Evolutionary conservation across 2,329 filamentous ascomycete species (phyloP).

Genomic region (Didymella exigua): DNA sequence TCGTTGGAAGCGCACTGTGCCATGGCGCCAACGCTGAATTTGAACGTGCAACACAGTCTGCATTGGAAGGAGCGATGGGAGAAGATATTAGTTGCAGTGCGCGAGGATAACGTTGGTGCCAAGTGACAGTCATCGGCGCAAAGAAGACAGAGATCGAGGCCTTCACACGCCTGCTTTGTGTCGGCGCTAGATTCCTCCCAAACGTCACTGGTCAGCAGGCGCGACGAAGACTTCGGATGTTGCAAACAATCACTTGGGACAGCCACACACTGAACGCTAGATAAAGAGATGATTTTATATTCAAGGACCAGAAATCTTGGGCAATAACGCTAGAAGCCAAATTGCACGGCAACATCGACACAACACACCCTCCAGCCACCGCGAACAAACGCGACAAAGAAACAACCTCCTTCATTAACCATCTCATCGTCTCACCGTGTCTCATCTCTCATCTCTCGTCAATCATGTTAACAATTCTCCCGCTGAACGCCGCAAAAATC

Average conservation of each 20-base stretch:
- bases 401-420: slow-evolving; percentile 6
- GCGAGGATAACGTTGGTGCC: too few species aligned
- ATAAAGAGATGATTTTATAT: background rate
- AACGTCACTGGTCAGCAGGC: background rate
- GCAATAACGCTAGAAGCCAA: slow-evolving; percentile 9
- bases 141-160: background rate
- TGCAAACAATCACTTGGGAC: too few species aligned
- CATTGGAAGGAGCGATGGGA: background rate
- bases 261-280: background rate
- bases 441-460: slow-evolving; percentile 2
- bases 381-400: background rate
- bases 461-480: background rate
- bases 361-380: background rate
- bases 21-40: background rate
- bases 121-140: background rate
- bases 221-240: background rate
- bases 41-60: background rate
- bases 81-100: too few species aligned
- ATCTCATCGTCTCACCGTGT: slow-evolving; percentile 1
- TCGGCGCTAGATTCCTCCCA: background rate
- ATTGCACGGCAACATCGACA: background rate
- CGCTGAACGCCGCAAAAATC: background rate
- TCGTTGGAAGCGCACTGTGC: background rate
- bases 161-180: background rate
- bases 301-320: slow-evolving; percentile 5